Conservation (phyloP, 2,329 filamentous ascomycete genomes). For the Beauveria scarabaeidicola region DNA sequence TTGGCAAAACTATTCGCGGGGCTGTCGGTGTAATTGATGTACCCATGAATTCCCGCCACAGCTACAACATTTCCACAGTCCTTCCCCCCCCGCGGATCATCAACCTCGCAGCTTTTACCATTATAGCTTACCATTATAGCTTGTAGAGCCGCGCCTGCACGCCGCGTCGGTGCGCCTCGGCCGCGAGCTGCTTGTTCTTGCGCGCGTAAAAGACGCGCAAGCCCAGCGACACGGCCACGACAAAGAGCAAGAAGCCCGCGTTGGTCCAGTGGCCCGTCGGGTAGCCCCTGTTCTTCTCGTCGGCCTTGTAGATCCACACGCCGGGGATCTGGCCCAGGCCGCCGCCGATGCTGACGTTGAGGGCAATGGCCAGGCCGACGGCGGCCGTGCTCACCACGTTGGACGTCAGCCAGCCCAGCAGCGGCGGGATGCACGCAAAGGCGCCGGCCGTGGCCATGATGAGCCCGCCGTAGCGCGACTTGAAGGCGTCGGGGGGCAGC, state of each 20-base stretch:
- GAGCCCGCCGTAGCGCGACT: slow-evolving; percentile 57
- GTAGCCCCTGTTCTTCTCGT: slow-evolving; percentile 52
- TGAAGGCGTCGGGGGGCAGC: slow-evolving; percentile 51
- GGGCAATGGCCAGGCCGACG: slow-evolving; percentile 58
- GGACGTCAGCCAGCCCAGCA: slow-evolving; percentile 62
- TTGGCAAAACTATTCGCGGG: no score
- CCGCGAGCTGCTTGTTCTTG: slow-evolving; percentile 31
- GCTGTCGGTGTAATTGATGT: no score
- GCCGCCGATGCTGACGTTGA: slow-evolving; percentile 59
- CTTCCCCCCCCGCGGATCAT: no score
- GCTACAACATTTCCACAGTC: no score
- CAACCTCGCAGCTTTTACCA: no score
- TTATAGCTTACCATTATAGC: no score
- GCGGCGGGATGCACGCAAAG: slow-evolving; percentile 60
- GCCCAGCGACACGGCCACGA: slow-evolving; percentile 43
- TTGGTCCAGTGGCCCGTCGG: slow-evolving; percentile 65
- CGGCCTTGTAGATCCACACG: slow-evolving; percentile 64
- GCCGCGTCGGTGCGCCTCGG: slow-evolving; percentile 22
- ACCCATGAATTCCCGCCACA: no score
- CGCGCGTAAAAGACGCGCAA: slow-evolving; percentile 49
- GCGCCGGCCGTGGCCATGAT: slow-evolving; percentile 59
- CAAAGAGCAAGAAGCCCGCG: slow-evolving; percentile 50
- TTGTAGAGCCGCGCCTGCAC: slow-evolving; percentile 33
- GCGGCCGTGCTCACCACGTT: slow-evolving; percentile 59
- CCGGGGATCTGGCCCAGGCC: slow-evolving; percentile 64